A percentile compares a stretch with the other conserved stretches of the same genome.
Evolutionary conservation across 2,329 filamentous ascomycete species (phyloP).

Genomic region (Fusarium staphyleae): DNA sequence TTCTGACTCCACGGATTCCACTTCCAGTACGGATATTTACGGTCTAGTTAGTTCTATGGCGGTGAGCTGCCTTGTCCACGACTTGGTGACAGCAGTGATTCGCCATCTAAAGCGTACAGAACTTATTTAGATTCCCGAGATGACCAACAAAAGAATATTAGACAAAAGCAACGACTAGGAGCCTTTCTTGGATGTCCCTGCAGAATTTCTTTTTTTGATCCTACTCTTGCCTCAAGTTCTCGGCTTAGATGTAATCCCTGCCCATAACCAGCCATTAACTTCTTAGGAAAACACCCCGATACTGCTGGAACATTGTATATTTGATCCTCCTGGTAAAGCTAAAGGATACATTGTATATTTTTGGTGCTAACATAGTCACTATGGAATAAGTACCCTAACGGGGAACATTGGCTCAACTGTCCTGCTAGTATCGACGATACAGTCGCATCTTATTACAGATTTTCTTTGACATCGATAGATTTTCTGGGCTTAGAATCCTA

Average conservation of each 20-base stretch:
- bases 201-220: constrained; percentile 47
- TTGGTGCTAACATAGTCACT: constrained; percentile 50
- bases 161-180: constrained; percentile 22
- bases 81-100: too few relatives aligned
- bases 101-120: too few relatives aligned
- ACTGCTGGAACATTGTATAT: constrained; percentile 45
- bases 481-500: too few relatives aligned
- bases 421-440: constrained; percentile 53
- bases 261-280: constrained; percentile 41
- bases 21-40: too few relatives aligned
- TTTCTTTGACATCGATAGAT: not conserved
- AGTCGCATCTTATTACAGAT: constrained; percentile 42
- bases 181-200: constrained; percentile 51
- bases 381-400: constrained; percentile 52
- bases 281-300: constrained; percentile 52
- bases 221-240: constrained; percentile 36
- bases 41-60: too few relatives aligned
- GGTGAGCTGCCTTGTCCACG: too few relatives aligned
- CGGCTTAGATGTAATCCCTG: not conserved
- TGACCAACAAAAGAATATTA: not conserved
- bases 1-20: too few relatives aligned
- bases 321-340: not conserved
- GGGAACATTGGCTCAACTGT: constrained; percentile 55
- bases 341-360: constrained; percentile 44
- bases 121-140: constrained; percentile 42